Evolutionary conservation across 345 rosid species (phyloP).

Genomic region (Corchorus capsularis): DNA sequence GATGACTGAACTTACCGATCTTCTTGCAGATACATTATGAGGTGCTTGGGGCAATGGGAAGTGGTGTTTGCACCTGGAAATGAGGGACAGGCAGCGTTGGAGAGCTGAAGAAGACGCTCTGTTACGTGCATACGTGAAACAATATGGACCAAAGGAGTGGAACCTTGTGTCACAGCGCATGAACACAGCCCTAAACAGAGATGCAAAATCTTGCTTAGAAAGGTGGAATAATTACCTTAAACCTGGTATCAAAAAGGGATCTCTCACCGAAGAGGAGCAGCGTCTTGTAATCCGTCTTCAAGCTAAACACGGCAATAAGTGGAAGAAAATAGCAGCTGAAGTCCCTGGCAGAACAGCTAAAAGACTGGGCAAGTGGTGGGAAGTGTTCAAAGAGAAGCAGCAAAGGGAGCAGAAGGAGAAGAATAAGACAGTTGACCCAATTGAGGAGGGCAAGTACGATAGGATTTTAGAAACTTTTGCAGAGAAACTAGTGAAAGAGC

Average conservation of each 20-base stretch:
- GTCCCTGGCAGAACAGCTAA: slow-evolving; percentile 96
- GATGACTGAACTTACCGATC: background rate
- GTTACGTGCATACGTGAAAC: slow-evolving; percentile 83
- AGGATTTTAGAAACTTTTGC: slow-evolving; percentile 89
- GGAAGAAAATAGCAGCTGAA: slow-evolving; percentile 99
- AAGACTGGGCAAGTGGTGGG: slow-evolving; percentile 99
- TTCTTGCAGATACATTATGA: slow-evolving; percentile 53
- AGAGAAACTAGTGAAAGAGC: slow-evolving; percentile 85
- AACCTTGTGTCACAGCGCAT: slow-evolving; percentile 90
- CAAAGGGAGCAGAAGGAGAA: slow-evolving; percentile 87
- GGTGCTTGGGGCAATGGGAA: slow-evolving; percentile 58
- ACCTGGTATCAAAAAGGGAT: slow-evolving; percentile 97
- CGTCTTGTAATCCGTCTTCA: slow-evolving; percentile 85
- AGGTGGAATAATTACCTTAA: slow-evolving; percentile 98
- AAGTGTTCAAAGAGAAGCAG: slow-evolving; percentile 94
- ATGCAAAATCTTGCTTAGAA: slow-evolving; percentile 93
- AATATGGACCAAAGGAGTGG: slow-evolving; percentile 97
- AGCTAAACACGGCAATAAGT: slow-evolving; percentile 96
- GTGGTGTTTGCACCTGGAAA: slow-evolving; percentile 64
- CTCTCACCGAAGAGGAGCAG: slow-evolving; percentile 92
- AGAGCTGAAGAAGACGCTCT: slow-evolving; percentile 95
- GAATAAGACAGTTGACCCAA: slow-evolving; percentile 61
- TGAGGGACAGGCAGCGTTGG: slow-evolving; percentile 99
- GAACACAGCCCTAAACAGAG: slow-evolving; percentile 80
- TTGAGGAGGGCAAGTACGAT: slow-evolving; percentile 91